Base-by-base conservation (phyloP, 495 filamentous ascomycete genomes). In the Aspergillus avenaceus region DNA sequence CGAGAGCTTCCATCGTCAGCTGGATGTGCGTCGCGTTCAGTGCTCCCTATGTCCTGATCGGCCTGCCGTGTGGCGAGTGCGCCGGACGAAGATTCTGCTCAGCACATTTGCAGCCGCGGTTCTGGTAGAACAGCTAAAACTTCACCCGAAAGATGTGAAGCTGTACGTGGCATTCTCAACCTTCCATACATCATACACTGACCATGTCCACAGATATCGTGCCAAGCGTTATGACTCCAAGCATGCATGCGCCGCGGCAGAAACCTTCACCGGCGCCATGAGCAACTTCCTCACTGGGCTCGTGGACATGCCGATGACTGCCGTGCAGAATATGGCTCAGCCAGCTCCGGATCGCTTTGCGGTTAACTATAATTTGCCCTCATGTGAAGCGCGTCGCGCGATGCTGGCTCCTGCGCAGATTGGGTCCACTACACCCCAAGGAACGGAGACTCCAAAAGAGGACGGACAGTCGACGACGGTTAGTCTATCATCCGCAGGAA, bases 261-360 rank as follows among this genome's bases (percentile, higher is more conserved):
- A 80, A 13, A 82, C 83, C 2, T 56, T 91, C 2, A 62, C 88
- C 2, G 86, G 85, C 4, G 85, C 87, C n/a, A 62, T 85, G 19
- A 75, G 78, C 18, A 83, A 68, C 47, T 75, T 95, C 46, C 73
- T 82, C 62, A 86, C 91, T 83, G 87, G 86, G 0, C 70, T 87
- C 26, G 85, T 86, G 6, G 89, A 92, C 55, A 80, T 92, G 38
- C 89, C 89, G 1, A 74, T 81, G 28, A 82, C 86, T 29, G 76
- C 90, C 9, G 85, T 88, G 53, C 77, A 80, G 53, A 69, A 62
- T 4, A 45, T 55, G 18, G 22, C 47, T 2, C 40, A 16, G 9
- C 36, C 46, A 8, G 23, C 32, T 3, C 36, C 47, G 0, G 42
- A 19, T 12, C 47, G 52, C n/a, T 55, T 55, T 14, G 52, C 52